Conservation (phyloP, 768 basidiomycete genomes). For the Amanita exitialis region DNA sequence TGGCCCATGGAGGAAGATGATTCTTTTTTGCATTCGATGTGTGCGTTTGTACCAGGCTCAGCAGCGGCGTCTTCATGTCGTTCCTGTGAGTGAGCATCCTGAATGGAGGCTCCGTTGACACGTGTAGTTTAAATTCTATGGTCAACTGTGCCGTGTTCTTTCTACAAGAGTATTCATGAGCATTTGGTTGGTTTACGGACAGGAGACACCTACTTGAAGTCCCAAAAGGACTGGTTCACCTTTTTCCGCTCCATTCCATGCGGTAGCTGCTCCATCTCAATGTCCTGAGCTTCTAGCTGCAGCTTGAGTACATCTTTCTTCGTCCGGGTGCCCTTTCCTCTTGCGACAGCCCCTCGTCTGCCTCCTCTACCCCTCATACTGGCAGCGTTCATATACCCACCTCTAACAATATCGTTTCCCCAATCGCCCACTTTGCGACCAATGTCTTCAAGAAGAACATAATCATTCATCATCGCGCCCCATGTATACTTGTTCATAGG, state of each 20-base stretch:
- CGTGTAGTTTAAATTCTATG: slow-evolving; percentile 62
- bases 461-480: slow-evolving; percentile 87
- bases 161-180: slow-evolving; percentile 26
- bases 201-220: slow-evolving; percentile 47
- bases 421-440: slow-evolving; percentile 65
- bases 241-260: slow-evolving; percentile 74
- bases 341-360: slow-evolving; percentile 15
- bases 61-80: slow-evolving; percentile 35
- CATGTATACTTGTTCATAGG: slow-evolving; percentile 79
- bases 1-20: slow-evolving; percentile 46
- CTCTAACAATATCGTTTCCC: slow-evolving; percentile 59
- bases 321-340: slow-evolving; percentile 19
- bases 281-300: slow-evolving; percentile 57
- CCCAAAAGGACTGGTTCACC: slow-evolving; percentile 76
- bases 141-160: slow-evolving; percentile 61
- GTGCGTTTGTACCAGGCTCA: slow-evolving; percentile 37
- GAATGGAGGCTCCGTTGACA: slow-evolving; percentile 35
- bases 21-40: slow-evolving; percentile 33
- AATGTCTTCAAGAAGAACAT: slow-evolving; percentile 76
- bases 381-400: slow-evolving; percentile 34
- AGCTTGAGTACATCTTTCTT: slow-evolving; percentile 62
- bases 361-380: slow-evolving; percentile 15
- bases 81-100: slow-evolving; percentile 60
- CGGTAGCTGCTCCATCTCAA: slow-evolving; percentile 70
- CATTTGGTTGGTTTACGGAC: slow-evolving; percentile 5